Evolutionary conservation across 2,329 filamentous ascomycete species (phyloP).

Genomic region (Waltergamsia citrina): DNA sequence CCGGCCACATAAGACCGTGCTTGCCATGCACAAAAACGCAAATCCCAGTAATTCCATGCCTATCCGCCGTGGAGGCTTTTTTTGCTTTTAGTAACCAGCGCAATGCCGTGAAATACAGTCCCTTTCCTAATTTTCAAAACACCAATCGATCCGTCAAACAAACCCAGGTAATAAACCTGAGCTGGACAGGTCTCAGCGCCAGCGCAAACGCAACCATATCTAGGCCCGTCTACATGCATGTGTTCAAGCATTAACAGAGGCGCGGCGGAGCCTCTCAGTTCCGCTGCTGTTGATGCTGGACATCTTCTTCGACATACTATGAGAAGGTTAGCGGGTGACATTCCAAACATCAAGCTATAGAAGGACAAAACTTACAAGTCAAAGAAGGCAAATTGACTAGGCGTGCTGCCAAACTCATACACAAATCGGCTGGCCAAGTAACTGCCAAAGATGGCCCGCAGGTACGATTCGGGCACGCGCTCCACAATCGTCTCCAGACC

Average conservation of each 20-base stretch:
- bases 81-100: no score
- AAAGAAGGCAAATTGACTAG: constrained; percentile 96
- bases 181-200: no score
- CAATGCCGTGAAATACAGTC: no score
- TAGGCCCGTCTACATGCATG: no score
- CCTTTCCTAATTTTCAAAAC: no score
- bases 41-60: no score
- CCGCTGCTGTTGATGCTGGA: constrained; percentile 27
- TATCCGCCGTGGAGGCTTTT: no score
- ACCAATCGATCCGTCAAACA: no score
- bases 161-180: no score
- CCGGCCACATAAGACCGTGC: no score
- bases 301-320: constrained; percentile 53
- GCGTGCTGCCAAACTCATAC: constrained; percentile 86
- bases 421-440: constrained; percentile 94
- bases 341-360: background rate
- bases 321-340: background rate
- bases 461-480: constrained; percentile 83
- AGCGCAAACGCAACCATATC: background rate
- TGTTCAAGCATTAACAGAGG: constrained; percentile 14
- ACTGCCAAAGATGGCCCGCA: constrained; percentile 91
- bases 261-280: constrained; percentile 15
- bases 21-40: no score
- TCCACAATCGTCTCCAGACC: constrained; percentile 80
- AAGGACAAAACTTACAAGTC: constrained; percentile 65